These are phyloP conservation scores for Globisporangium echinulatum DNA, from an alignment of 352 stramenopile genomes.

Conservation along the genomic window DNA sequence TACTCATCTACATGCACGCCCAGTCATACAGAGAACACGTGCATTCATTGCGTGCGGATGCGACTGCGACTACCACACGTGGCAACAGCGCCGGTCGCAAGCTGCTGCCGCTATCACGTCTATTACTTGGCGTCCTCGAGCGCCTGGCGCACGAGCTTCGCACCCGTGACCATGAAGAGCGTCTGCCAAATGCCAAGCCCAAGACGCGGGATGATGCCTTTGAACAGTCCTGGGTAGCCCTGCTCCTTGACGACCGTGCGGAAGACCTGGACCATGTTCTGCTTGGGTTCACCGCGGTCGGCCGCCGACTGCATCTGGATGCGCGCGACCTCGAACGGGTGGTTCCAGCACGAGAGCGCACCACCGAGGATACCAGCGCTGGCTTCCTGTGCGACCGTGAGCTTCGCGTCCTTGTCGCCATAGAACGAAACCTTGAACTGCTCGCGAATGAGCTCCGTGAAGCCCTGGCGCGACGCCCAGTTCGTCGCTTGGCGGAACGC, in stretches of 20 bases:
- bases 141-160: slow-evolving; percentile 85
- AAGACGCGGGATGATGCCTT: slow-evolving; percentile 86
- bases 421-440: slow-evolving; percentile 85
- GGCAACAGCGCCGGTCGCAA: no score
- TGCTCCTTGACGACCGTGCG: slow-evolving; percentile 81
- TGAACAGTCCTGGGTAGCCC: slow-evolving; percentile 81
- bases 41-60: no score
- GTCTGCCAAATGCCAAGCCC: slow-evolving; percentile 88
- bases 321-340: slow-evolving; percentile 88
- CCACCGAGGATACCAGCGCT: slow-evolving; percentile 82
- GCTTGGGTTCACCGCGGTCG: slow-evolving; percentile 82
- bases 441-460: slow-evolving; percentile 84
- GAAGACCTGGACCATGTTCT: slow-evolving; percentile 89
- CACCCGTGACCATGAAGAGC: slow-evolving; percentile 90
- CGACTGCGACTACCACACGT: no score
- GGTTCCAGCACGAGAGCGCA: slow-evolving; percentile 87
- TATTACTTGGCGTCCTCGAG: slow-evolving; percentile 53
- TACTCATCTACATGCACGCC: no score
- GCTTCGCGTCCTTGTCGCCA: slow-evolving; percentile 77
- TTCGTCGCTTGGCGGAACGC: slow-evolving; percentile 90
- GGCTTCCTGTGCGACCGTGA: slow-evolving; percentile 85
- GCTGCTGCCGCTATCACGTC: not conserved
- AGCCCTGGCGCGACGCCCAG: slow-evolving; percentile 87
- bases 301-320: slow-evolving; percentile 91
- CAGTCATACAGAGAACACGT: no score